These are phyloP conservation scores for Globisporangium radiosum DNA, from an alignment of 352 stramenopile species.

Conservation along the genomic window DNA sequence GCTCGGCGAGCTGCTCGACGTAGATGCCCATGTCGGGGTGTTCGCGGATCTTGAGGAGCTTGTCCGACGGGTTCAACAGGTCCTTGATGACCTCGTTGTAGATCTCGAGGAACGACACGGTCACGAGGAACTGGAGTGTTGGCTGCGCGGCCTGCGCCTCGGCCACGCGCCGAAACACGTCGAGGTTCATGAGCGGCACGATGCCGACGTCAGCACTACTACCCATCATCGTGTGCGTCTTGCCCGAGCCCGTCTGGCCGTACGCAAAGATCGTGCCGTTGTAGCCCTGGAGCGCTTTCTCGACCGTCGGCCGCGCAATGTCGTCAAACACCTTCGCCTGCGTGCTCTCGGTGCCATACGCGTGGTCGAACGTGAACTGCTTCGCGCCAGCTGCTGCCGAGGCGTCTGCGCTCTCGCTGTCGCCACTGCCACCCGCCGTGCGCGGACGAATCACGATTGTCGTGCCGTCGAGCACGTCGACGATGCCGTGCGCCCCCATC, in stretches of 20 bases:
- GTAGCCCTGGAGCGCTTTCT: slow-evolving; percentile 73
- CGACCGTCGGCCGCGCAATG: slow-evolving; percentile 67
- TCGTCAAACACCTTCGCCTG: slow-evolving; percentile 79
- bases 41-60: slow-evolving; percentile 89
- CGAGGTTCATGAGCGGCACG: slow-evolving; percentile 84
- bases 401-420: slow-evolving; percentile 4
- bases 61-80: slow-evolving; percentile 89
- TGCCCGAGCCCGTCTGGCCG: slow-evolving; percentile 71
- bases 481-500: slow-evolving; percentile 37
- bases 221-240: slow-evolving; percentile 88
- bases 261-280: slow-evolving; percentile 81
- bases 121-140: slow-evolving; percentile 79
- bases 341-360: slow-evolving; percentile 65
- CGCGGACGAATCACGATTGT: slow-evolving; percentile 38
- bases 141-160: slow-evolving; percentile 20
- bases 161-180: slow-evolving; percentile 71
- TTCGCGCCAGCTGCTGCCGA: slow-evolving; percentile 16
- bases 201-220: slow-evolving; percentile 69
- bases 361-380: slow-evolving; percentile 84
- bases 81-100: slow-evolving; percentile 95
- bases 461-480: slow-evolving; percentile 52
- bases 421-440: not conserved
- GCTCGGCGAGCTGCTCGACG: slow-evolving; percentile 85
- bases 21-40: slow-evolving; percentile 92
- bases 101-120: slow-evolving; percentile 93